These are phyloP conservation scores for Toxicodendron radicans DNA, from an alignment of 345 rosid genomes.

Conservation along the genomic window DNA sequence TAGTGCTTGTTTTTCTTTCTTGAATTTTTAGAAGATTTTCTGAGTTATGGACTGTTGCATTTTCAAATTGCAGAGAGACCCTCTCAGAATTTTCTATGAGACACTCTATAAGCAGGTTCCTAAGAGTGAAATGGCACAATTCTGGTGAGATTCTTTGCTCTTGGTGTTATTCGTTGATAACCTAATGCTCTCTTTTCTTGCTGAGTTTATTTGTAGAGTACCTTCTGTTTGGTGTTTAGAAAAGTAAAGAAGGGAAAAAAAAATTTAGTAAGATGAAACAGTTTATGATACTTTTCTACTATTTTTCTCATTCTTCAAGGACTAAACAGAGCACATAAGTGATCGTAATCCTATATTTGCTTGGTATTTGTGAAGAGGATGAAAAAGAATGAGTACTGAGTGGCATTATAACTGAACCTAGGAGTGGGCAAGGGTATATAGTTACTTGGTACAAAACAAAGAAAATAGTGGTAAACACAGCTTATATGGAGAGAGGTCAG, in stretches of 20 bases:
- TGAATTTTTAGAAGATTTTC: background rate
- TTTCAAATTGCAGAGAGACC: conserved; percentile 78
- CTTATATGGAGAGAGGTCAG: background rate
- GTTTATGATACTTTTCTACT: background rate
- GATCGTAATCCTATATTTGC: background rate
- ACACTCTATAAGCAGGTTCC: conserved; percentile 76
- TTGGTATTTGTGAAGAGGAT: background rate
- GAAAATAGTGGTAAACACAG: background rate
- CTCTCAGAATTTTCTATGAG: conserved; percentile 89
- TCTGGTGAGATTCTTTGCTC: conserved; percentile 60
- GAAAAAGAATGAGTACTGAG: background rate
- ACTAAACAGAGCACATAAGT: background rate
- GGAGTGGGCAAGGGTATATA: background rate
- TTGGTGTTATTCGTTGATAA: background rate
- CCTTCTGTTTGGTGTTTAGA: background rate
- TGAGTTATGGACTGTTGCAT: conserved; percentile 18
- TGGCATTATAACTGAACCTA: background rate
- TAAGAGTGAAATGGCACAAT: conserved; percentile 84
- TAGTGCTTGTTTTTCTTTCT: background rate
- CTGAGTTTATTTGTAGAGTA: background rate
- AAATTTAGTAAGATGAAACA: background rate
- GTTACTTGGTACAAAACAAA: background rate
- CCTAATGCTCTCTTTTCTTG: conserved; percentile 3
- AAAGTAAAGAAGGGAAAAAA: background rate
- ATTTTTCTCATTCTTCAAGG: background rate